Evolutionary conservation across 2,329 filamentous ascomycete species (phyloP), one percentile per base, ranked within the genome.

Genomic region (Pseudopithomyces chartarum): DNA sequence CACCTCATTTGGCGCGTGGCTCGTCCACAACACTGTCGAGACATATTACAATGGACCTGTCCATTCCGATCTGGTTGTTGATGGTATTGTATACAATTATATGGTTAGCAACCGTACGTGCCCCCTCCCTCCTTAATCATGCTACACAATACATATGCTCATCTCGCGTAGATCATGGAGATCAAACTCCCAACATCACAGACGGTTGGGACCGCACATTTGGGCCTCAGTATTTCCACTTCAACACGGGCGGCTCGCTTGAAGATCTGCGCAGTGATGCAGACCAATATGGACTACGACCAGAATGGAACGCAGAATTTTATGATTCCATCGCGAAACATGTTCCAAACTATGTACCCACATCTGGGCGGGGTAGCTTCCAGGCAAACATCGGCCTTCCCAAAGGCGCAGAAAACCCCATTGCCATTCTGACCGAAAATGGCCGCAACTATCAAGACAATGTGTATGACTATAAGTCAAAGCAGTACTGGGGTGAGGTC

Each of bases 31-130:
- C 64, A 87, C 83, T 0, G 83, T 81, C 60, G 85, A 88, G 50
- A 86, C 84, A 0, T 87, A 87, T 62, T 87, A 83, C 64, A 84
- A 83, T 8, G 86, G 86, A 0, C 86, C 86, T 0, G 73, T 85
- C 2, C 85, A 88, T 68, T 87, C 85, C 0, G 87, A 88, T 63
- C 73, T 89, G 6, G 81, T 81, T 0, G 86, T 88, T 0, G 86
- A 88, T 61, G 86, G 85, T 0, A 87, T 88, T 45, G 80, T 88
- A 0, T 88, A 88, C 68, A 87, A 89, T 65, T 89, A 88, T n/a
- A 45, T 45, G 42, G 42, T 45, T 17, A 45, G 42, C 42, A 45
- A 45, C 12, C 42, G 42, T 45, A 45, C 2, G 42, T 5, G 17
- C 23, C 13, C 22, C n/a, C n/a, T 29, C 42, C n/a, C 12, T n/a